Percentiles rank a stretch among this genome's conserved stretches.
These are phyloP conservation scores for Stemphylium lycopersici DNA, from an alignment of 2,329 filamentous ascomycete genomes.

Conservation along the genomic window DNA sequence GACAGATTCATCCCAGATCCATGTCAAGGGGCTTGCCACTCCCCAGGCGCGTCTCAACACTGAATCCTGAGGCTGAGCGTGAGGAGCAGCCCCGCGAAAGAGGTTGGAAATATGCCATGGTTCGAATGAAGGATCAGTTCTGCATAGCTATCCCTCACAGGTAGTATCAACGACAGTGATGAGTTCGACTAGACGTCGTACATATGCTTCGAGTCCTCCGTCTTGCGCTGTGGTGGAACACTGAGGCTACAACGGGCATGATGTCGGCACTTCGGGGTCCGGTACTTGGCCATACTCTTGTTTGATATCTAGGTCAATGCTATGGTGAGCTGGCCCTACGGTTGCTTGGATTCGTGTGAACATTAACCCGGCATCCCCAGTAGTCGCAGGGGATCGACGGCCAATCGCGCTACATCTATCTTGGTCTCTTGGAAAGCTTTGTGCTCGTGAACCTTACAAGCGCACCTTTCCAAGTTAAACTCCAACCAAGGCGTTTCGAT, in stretches of 20 bases:
- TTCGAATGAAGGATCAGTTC: not conserved
- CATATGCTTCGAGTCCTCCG: not conserved
- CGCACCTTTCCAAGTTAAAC: slow-evolving; percentile 4
- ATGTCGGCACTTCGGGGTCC: slow-evolving; percentile 8
- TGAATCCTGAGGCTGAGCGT: not conserved
- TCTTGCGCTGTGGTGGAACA: not conserved
- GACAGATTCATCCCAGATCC: not conserved
- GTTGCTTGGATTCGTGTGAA: not conserved
- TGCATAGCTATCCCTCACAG: not conserved
- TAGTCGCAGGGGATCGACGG: not conserved
- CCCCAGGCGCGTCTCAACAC: slow-evolving; percentile 2
- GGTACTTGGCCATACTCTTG: slow-evolving; percentile 2
- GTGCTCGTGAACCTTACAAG: slow-evolving; percentile 2
- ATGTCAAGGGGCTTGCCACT: slow-evolving; percentile 3
- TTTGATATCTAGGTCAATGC: slow-evolving; percentile 8
- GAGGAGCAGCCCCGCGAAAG: not conserved
- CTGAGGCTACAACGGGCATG: not conserved
- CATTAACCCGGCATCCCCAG: slow-evolving; percentile 4
- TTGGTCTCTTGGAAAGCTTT: slow-evolving; percentile 3
- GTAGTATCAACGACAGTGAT: not conserved
- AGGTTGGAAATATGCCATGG: not conserved
- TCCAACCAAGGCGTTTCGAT: slow-evolving; percentile 23
- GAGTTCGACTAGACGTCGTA: not conserved
- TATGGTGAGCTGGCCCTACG: not conserved
- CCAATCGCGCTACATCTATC: slow-evolving; percentile 4